Evolutionary conservation across 352 stramenopile genomes (phyloP).

Genomic region (Globisporangium camurandrum): DNA sequence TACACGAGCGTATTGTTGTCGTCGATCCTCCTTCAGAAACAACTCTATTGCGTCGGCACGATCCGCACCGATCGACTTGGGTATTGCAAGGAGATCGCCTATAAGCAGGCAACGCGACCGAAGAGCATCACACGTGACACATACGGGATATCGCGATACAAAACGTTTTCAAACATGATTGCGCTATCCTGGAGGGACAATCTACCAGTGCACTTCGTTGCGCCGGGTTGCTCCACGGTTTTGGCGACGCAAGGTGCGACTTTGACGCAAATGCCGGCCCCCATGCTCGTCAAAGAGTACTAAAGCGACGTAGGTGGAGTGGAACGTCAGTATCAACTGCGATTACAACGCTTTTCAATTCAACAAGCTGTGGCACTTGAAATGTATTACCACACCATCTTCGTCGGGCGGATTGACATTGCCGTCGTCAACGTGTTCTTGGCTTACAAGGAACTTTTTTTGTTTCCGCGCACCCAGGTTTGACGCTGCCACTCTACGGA

Average conservation of each 20-base stretch:
- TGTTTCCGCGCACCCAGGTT: neutral
- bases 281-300: neutral
- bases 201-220: neutral
- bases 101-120: slow-evolving; percentile 9
- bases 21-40: slow-evolving; percentile 8
- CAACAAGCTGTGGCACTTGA: neutral
- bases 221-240: neutral
- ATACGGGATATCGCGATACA: neutral
- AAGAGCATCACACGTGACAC: slow-evolving; percentile 6
- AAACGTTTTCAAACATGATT: neutral
- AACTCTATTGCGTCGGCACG: slow-evolving; percentile 11
- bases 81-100: slow-evolving; percentile 13
- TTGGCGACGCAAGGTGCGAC: neutral
- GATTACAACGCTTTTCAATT: neutral
- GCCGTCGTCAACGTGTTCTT: neutral
- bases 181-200: neutral
- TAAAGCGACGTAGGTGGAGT: neutral
- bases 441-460: neutral
- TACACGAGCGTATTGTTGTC: too few relatives aligned
- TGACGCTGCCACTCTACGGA: neutral
- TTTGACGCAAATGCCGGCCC: neutral
- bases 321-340: neutral
- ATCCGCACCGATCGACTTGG: slow-evolving; percentile 9
- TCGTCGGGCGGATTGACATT: neutral
- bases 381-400: neutral